Evolutionary conservation across 2,329 filamentous ascomycete species (phyloP).

Genomic region (Neocucurbitaria cava): DNA sequence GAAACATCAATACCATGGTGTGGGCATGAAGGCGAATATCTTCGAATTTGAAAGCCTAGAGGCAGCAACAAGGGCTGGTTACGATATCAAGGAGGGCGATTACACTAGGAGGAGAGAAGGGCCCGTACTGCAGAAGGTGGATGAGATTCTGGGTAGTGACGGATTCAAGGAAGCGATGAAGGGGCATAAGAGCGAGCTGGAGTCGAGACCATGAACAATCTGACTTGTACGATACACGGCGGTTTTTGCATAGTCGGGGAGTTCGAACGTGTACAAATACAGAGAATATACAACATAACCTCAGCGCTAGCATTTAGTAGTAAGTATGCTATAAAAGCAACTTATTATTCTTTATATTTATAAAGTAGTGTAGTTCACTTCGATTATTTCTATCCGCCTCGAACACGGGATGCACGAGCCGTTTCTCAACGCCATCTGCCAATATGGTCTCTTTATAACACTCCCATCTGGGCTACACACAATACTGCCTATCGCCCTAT

Average conservation of each 20-base stretch:
- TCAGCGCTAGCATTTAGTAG: too few species aligned
- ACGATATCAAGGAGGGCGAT: constrained; percentile 35
- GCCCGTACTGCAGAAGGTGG: constrained; percentile 43
- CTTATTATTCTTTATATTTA: too few species aligned
- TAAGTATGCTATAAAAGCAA: not conserved
- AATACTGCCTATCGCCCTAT: too few species aligned
- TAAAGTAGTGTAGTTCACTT: too few species aligned
- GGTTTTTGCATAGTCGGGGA: not conserved
- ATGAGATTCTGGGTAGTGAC: constrained; percentile 40
- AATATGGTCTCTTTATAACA: too few species aligned
- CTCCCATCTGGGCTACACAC: too few species aligned
- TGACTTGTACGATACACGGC: not conserved
- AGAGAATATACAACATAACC: not conserved
- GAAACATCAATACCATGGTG: constrained; percentile 93
- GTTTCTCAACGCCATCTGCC: too few species aligned
- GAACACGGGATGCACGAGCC: too few species aligned
- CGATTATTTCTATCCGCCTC: too few species aligned
- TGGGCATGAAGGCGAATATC: constrained; percentile 98
- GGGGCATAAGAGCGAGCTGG: constrained; percentile 26
- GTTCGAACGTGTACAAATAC: not conserved
- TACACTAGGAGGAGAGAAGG: constrained; percentile 39
- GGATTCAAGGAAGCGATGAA: constrained; percentile 44
- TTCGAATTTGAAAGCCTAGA: constrained; percentile 82
- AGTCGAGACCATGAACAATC: constrained; percentile 29
- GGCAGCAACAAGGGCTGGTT: constrained; percentile 36